A percentile compares a stretch with the other conserved stretches of the same genome.
These are phyloP conservation scores for Grigorovia humatica DNA, from an alignment of 805 yeast genomes.

Conservation along the genomic window DNA sequence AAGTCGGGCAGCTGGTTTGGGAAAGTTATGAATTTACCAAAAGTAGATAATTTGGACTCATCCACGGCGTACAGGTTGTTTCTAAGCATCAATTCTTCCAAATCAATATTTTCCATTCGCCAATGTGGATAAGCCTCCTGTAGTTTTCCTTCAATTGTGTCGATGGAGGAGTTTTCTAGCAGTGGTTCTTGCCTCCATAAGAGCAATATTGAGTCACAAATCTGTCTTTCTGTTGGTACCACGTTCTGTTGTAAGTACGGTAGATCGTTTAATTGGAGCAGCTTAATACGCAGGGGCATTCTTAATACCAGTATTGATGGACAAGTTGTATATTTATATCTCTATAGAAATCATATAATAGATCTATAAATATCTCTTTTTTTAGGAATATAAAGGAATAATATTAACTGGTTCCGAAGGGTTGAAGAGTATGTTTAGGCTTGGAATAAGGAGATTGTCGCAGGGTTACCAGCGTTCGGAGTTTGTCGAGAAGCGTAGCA, in stretches of 20 bases:
- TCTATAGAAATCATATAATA: too few species aligned
- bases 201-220: slow-evolving; percentile 48
- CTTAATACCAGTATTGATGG: background rate
- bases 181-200: slow-evolving; percentile 61
- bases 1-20: background rate
- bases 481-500: slow-evolving; percentile 1
- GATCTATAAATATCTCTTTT: too few species aligned
- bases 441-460: background rate
- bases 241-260: slow-evolving; percentile 8
- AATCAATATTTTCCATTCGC: slow-evolving; percentile 50
- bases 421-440: background rate
- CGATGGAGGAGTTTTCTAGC: slow-evolving; percentile 46
- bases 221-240: slow-evolving; percentile 48
- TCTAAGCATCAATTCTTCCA: slow-evolving; percentile 42
- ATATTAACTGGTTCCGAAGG: too few species aligned
- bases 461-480: background rate
- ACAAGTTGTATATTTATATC: background rate
- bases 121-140: slow-evolving; percentile 47
- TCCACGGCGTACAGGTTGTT: slow-evolving; percentile 42
- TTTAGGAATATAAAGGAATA: too few species aligned
- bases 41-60: slow-evolving; percentile 38
- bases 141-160: slow-evolving; percentile 42
- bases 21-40: slow-evolving; percentile 33
- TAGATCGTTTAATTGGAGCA: slow-evolving; percentile 20
- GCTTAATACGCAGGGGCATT: slow-evolving; percentile 20